Base-by-base conservation (phyloP, 1,284 basidiomycete genomes). In the Pascua guehoae region DNA sequence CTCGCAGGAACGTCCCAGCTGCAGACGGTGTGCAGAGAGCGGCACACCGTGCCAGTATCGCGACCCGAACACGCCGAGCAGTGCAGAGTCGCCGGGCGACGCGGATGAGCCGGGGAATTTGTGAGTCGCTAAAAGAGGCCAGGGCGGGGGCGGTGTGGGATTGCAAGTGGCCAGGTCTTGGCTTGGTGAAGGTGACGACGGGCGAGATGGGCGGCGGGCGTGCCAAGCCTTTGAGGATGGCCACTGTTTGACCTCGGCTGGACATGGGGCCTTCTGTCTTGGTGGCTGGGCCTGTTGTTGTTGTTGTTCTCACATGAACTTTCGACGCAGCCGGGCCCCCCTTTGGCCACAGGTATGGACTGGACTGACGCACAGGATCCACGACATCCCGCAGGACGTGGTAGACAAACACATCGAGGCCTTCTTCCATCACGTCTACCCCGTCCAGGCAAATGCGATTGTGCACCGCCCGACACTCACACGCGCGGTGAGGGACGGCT, bases 351-450 rank as follows among this genome's bases (percentile, higher is more conserved):
- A 32, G 7, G 24, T 32, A 44, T 15, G n/a, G 15, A n/a, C 41
- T 12, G 8, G 42, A 17, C 40, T 54, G 17, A 60, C 47, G 5
- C 12, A 0, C 51, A 65, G 63, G 5, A 24, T 62, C 5, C 53
- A 58, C 32, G 53, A 52, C 12, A 55, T 65, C 12, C 53, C 61
- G 0, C 61, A 56, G 5, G 32, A 42, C 5, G n/a, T 61, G 8
- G 39, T 65, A n/a, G 58, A 63, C 17, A 47, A 48, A 5, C 62
- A 65, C 41, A 43, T 65, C 41, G 62, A 65, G 32, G 64, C 61
- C 5, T 65, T 55, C 41, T 65, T 61, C 45, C 46, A 54, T 2
- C 54, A 61, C 43, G 53, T 65, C 15, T 63, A 65, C 36, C 62
- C 56, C 12, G 37, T 54, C 5, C 64, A 65, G 32, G 59, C 50